Conservation (phyloP, 2,329 filamentous ascomycete genomes). For the Capronia epimyces region DNA sequence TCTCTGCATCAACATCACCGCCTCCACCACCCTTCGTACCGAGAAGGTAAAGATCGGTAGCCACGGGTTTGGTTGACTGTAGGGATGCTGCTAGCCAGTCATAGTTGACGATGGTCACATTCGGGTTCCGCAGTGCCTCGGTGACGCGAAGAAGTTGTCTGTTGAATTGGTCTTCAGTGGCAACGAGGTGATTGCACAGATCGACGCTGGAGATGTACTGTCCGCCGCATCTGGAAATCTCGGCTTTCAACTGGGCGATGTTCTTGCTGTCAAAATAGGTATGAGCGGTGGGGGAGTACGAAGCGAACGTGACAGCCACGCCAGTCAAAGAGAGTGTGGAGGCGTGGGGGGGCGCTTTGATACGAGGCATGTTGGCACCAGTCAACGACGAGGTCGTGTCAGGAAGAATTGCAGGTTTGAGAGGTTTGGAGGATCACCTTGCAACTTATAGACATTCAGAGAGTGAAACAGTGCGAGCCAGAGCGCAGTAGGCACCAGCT, state of each 20-base stretch:
- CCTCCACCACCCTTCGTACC: not conserved
- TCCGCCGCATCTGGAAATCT: slow-evolving; percentile 36
- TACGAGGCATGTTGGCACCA: slow-evolving; percentile 10
- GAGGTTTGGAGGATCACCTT: not conserved
- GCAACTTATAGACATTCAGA: slow-evolving; percentile 1
- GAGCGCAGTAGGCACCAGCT: not conserved
- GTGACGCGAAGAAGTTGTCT: slow-evolving; percentile 27
- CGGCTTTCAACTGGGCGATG: slow-evolving; percentile 28
- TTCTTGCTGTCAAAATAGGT: slow-evolving; percentile 9
- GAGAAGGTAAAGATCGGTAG: slow-evolving; percentile 8
- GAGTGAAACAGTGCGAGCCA: slow-evolving; percentile 3
- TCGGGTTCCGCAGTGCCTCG: slow-evolving; percentile 2
- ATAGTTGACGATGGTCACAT: slow-evolving; percentile 9
- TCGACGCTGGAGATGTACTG: slow-evolving; percentile 32
- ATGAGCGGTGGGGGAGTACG: slow-evolving; percentile 7
- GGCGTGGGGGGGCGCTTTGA: slow-evolving; percentile 6
- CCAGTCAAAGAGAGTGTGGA: slow-evolving; percentile 7
- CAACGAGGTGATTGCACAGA: slow-evolving; percentile 38
- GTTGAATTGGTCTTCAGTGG: slow-evolving; percentile 36
- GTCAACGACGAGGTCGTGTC: not conserved
- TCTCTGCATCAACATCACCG: not conserved
- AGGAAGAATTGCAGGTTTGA: not conserved
- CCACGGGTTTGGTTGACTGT: slow-evolving; percentile 6
- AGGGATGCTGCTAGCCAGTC: slow-evolving; percentile 20
- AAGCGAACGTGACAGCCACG: slow-evolving; percentile 14